Evolutionary conservation across 805 yeast species (phyloP), one percentile per base, ranked within the genome.

Genomic region (Lachancea sp.): DNA sequence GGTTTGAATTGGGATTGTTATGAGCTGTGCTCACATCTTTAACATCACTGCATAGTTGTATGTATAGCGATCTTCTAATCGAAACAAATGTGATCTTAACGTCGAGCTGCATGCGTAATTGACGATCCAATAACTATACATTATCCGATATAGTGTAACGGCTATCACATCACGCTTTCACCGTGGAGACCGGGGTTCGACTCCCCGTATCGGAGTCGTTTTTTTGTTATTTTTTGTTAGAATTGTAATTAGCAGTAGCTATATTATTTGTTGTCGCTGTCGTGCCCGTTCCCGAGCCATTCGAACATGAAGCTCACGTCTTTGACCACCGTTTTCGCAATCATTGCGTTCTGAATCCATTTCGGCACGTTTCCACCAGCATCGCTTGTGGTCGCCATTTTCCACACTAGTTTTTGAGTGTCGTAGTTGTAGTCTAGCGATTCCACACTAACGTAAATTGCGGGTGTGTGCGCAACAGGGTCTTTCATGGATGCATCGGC

Each of bases 311-410:
- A 55, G 3, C 72, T 71, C 1, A 70, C 71, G 49, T 70, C 74
- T 13, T 61, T 57, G 18, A 67, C 58, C 11, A 70, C 67, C 18
- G 67, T 62, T 45, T 66, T 67, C 7, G 69, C 65, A 39, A 69
- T 66, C 48, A 66, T 65, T 10, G 67, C 52, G 49, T 66, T 66
- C 46, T 70, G 74, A 13, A 70, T 22, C 64, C 67, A 67, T 41
- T 63, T 59, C 7, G 73, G 73, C 5, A 70, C 63, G 38, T 58
- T 57, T 0, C 74, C 74, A 32, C 71, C 70, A 18, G 70, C 67
- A 49, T 70, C 70, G 44, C 69, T 62, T 7, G 59, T 47, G 1
- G 72, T 67, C 22, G 64, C 58, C 72, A 69, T 70, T 4, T 47
- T 49, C 74, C 74, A 70, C 26, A 54, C 59, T 13, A 62, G 45